A percentile compares a stretch with the other conserved stretches of the same genome.
phyloP scores from a whole-genome alignment of 176 grass and related monocot species.

The Aegilops umbellulata region DNA sequence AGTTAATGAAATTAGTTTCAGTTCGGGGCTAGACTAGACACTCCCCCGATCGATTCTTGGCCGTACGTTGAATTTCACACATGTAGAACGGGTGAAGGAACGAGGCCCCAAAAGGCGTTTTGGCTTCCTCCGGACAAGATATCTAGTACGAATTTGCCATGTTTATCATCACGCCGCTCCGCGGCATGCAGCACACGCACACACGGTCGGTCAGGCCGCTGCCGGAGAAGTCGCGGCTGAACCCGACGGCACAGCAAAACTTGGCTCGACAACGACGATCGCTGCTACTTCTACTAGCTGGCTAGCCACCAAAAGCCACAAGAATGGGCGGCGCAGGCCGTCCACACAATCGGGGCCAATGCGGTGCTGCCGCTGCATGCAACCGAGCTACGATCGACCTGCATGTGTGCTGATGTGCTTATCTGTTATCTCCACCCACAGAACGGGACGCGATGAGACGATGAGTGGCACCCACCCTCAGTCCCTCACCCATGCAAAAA shows the following conservation, averaged over 20 bases:
- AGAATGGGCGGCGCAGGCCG: not conserved
- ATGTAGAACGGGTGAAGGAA: not conserved
- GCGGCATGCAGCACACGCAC: not conserved
- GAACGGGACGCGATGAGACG: not conserved
- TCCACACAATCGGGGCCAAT: not conserved
- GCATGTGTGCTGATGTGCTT: too few relatives aligned
- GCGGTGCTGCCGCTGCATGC: not conserved
- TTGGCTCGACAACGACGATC: not conserved
- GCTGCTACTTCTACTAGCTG: too few relatives aligned
- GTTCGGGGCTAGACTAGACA: not conserved
- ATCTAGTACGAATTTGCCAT: not conserved
- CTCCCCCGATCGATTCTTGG: not conserved
- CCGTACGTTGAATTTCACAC: not conserved
- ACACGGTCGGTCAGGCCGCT: not conserved
- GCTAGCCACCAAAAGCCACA: not conserved
- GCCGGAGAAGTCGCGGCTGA: constrained; percentile 21
- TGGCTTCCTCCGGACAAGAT: not conserved
- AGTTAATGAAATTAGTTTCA: too few relatives aligned
- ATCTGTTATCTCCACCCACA: not conserved
- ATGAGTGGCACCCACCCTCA: too few relatives aligned
- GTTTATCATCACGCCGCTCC: not conserved
- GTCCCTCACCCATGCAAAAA: not conserved
- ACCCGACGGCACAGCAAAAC: not conserved
- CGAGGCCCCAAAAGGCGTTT: not conserved
- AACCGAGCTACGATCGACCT: not conserved